These are phyloP conservation scores for Mitragyna speciosa DNA, from an alignment of 257 asterid species.

Conservation along the genomic window DNA sequence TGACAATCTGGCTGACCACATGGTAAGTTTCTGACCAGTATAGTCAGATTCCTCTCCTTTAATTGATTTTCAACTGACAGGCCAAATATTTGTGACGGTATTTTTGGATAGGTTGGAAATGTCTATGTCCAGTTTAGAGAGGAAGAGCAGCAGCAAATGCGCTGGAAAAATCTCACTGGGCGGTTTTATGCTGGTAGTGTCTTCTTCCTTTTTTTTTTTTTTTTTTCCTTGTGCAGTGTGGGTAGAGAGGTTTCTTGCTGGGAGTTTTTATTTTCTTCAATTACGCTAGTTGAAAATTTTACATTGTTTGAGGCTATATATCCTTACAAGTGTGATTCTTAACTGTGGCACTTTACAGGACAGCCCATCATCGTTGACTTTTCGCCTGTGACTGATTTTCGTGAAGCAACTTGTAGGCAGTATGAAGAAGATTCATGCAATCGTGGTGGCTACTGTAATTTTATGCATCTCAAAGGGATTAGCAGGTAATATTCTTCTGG, in stretches of 20 bases:
- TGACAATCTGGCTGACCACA: constrained; percentile 95
- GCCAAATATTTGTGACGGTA: background rate
- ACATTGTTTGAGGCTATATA: background rate
- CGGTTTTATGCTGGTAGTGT: constrained; percentile 79
- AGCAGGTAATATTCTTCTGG: constrained; percentile 52
- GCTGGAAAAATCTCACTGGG: constrained; percentile 75
- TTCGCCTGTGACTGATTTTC: constrained; percentile 96
- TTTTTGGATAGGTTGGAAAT: constrained; percentile 82
- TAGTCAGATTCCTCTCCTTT: constrained; percentile 1
- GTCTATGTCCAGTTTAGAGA: constrained; percentile 97
- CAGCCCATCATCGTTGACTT: constrained; percentile 92
- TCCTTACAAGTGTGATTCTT: background rate
- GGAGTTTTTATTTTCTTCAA: background rate
- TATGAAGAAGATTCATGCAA: constrained; percentile 91
- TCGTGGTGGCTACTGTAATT: constrained; percentile 99
- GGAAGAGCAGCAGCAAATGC: constrained; percentile 98
- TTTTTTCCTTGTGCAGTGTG: background rate
- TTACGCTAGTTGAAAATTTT: no score
- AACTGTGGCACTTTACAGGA: constrained; percentile 47
- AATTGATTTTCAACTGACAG: background rate
- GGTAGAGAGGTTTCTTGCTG: background rate
- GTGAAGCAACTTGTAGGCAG: constrained; percentile 98
- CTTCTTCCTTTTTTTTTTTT: background rate
- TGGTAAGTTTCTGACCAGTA: constrained; percentile 44
- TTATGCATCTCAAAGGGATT: constrained; percentile 95